These are phyloP conservation scores for Eucalyptus grandis DNA, from an alignment of 345 rosid genomes.

Conservation along the genomic window DNA sequence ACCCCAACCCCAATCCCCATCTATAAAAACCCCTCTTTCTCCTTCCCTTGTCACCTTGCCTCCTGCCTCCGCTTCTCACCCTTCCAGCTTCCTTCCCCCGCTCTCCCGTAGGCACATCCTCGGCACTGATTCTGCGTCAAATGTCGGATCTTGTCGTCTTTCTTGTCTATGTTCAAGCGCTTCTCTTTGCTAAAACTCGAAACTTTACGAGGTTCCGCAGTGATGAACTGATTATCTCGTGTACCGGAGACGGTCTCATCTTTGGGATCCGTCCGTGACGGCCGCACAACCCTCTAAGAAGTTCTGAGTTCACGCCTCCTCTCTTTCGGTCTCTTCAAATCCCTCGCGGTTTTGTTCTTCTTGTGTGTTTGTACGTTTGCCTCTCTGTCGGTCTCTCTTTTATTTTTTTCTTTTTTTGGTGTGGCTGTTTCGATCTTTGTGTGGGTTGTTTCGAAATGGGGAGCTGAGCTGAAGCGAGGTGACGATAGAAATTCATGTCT, in stretches of 20 bases:
- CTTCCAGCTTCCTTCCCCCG: no score
- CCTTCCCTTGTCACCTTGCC: neutral
- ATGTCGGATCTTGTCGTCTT: neutral
- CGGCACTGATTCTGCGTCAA: neutral
- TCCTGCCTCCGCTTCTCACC: neutral
- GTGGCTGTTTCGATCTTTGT: neutral
- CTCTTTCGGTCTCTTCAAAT: neutral
- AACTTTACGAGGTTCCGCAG: neutral
- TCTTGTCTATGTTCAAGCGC: neutral
- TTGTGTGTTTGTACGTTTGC: neutral
- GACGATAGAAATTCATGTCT: slow-evolving; percentile 9
- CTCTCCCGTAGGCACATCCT: neutral
- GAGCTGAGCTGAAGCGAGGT: neutral
- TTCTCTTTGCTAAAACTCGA: neutral
- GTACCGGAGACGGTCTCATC: neutral
- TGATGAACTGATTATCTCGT: neutral
- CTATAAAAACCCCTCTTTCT: neutral
- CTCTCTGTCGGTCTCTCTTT: neutral
- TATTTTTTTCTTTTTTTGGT: no score
- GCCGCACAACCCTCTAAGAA: slow-evolving; percentile 6
- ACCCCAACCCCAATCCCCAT: neutral
- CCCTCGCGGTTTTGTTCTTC: neutral
- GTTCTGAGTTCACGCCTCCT: neutral
- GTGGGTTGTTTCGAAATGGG: neutral
- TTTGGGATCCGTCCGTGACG: neutral